Evolutionary conservation across 148 eudicot species (phyloP).

Genomic region (Cornus suecica): DNA sequence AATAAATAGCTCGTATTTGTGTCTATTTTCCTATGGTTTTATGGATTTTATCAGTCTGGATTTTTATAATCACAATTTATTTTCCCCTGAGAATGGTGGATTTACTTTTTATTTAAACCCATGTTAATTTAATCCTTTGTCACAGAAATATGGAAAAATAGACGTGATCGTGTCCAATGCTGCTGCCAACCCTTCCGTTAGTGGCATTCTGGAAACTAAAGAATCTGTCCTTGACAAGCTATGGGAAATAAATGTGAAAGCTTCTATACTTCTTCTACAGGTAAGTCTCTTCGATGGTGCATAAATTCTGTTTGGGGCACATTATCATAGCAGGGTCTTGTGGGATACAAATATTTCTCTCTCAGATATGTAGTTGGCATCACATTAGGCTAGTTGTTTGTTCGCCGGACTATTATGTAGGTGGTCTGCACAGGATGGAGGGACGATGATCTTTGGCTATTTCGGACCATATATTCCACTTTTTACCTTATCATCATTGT

Average conservation of each 20-base stretch:
- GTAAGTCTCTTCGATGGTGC: constrained; percentile 28
- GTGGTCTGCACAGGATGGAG: no score
- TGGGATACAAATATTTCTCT: no score
- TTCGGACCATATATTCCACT: neutral
- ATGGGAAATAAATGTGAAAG: constrained; percentile 95
- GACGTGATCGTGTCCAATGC: constrained; percentile 94
- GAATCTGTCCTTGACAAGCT: constrained; percentile 88
- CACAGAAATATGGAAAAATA: constrained; percentile 87
- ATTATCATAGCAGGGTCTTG: no score
- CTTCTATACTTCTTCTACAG: constrained; percentile 76
- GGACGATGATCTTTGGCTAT: no score
- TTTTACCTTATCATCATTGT: neutral
- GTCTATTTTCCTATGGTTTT: neutral
- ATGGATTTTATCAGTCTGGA: neutral
- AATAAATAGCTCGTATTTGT: neutral
- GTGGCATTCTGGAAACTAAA: constrained; percentile 55
- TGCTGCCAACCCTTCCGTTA: constrained; percentile 77
- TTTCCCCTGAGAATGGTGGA: neutral
- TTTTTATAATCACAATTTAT: neutral
- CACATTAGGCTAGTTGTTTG: neutral
- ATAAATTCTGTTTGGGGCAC: neutral
- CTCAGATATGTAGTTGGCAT: neutral
- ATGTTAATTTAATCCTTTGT: constrained; percentile 7
- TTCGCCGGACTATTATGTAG: no score
- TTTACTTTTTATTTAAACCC: neutral